Percentiles rank a stretch among this genome's conserved stretches.
phyloP scores from a whole-genome alignment of 805 yeast genomes.

The Saccharomycopsis selenospora region DNA sequence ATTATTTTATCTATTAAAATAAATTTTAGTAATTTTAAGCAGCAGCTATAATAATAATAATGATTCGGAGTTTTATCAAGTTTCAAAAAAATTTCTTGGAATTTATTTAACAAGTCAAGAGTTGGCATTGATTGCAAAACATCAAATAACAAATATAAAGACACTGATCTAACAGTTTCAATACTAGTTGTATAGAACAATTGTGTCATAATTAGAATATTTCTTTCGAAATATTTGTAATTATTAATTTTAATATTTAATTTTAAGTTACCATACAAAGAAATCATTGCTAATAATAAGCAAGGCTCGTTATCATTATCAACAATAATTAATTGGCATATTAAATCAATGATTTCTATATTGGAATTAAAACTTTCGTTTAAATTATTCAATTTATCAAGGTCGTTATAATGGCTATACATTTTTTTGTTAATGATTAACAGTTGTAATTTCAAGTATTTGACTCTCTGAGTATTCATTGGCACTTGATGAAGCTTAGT shows the following conservation, averaged over 20 bases:
- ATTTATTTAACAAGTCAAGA: not conserved
- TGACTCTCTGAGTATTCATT: too few relatives aligned
- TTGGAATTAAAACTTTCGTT: not conserved
- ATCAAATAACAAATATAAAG: not conserved
- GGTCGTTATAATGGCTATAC: not conserved
- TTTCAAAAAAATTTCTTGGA: not conserved
- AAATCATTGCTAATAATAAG: not conserved
- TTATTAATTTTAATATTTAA: not conserved
- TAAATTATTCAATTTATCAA: slow-evolving; percentile 29
- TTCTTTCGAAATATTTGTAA: not conserved
- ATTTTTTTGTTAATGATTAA: not conserved
- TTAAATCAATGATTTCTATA: not conserved
- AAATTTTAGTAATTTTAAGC: not conserved
- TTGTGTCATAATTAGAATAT: not conserved
- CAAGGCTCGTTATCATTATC: not conserved
- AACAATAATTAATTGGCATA: too few relatives aligned
- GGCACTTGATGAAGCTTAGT: too few relatives aligned
- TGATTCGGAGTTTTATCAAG: not conserved
- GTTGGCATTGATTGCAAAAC: too few relatives aligned
- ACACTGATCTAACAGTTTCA: not conserved
- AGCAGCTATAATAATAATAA: not conserved
- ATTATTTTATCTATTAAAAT: not conserved
- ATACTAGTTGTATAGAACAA: not conserved
- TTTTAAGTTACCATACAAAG: not conserved
- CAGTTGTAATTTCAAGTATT: too few relatives aligned